Percentiles rank a stretch among this genome's conserved stretches.
These are phyloP conservation scores for Starmerella scarabaei DNA, from an alignment of 805 yeast species.

Conservation along the genomic window DNA sequence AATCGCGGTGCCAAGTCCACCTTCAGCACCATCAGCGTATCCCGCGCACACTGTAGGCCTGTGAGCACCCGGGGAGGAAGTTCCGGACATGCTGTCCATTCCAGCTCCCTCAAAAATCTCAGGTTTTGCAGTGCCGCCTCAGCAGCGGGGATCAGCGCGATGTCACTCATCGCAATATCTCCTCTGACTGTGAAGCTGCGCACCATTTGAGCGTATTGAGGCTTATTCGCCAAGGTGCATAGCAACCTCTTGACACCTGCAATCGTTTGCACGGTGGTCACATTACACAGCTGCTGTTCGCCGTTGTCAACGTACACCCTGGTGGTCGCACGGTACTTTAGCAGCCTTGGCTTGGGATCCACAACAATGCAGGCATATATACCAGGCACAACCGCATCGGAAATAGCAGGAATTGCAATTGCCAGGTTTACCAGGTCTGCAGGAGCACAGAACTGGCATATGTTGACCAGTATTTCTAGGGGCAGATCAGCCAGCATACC, in stretches of 20 bases:
- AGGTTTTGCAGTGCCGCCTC: slow-evolving; percentile 19
- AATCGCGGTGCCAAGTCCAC: slow-evolving; percentile 19
- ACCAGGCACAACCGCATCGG: slow-evolving; percentile 19
- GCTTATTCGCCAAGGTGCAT: slow-evolving; percentile 16
- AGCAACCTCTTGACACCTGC: slow-evolving; percentile 26
- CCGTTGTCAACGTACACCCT: background rate
- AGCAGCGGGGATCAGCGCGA: slow-evolving; percentile 17
- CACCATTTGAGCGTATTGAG: slow-evolving; percentile 14
- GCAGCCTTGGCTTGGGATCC: slow-evolving; percentile 24
- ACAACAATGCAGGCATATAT: slow-evolving; percentile 25
- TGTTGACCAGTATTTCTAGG: slow-evolving; percentile 20
- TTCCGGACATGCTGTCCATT: slow-evolving; percentile 28
- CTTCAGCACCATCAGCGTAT: slow-evolving; percentile 10
- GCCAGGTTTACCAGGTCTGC: slow-evolving; percentile 26
- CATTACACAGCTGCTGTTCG: slow-evolving; percentile 4
- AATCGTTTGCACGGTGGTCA: slow-evolving; percentile 24
- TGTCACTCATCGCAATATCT: slow-evolving; percentile 23
- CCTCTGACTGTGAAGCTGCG: slow-evolving; percentile 17
- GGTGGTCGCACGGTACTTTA: slow-evolving; percentile 9
- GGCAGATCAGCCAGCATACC: slow-evolving; percentile 19
- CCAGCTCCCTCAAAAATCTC: slow-evolving; percentile 17
- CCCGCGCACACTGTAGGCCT: slow-evolving; percentile 3
- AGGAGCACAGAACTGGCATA: slow-evolving; percentile 24
- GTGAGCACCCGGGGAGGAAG: slow-evolving; percentile 22
- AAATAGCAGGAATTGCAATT: slow-evolving; percentile 20